Percentiles rank a stretch among this genome's conserved stretches.
These are phyloP conservation scores for Crithidia acanthocephali DNA, from an alignment of 208 protist species.

Conservation along the genomic window DNA sequence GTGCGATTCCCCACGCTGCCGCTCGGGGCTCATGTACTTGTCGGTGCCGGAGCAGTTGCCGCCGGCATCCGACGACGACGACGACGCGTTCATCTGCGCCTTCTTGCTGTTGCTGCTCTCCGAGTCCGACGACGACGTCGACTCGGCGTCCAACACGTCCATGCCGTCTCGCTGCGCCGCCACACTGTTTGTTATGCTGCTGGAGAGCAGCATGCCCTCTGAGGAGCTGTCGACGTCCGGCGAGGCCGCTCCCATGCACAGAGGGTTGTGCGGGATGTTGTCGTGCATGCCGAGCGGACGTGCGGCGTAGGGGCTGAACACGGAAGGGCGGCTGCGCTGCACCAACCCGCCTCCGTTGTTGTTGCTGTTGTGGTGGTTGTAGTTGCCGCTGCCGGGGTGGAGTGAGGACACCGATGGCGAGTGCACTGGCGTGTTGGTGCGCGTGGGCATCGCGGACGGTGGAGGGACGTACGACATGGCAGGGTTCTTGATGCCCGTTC, in stretches of 20 bases:
- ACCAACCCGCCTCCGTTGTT: not conserved
- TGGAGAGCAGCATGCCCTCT: conserved; percentile 10
- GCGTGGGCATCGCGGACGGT: conserved; percentile 27
- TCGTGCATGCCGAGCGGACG: conserved; percentile 1
- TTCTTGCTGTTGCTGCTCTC: not conserved
- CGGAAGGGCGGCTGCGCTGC: not conserved
- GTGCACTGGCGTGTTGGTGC: conserved; percentile 39
- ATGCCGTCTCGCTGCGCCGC: conserved; percentile 35
- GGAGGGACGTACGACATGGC: conserved; percentile 26
- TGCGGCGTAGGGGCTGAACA: conserved; percentile 11
- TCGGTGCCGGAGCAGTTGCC: conserved; percentile 81
- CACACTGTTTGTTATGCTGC: conserved; percentile 22
- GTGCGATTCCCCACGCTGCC: conserved; percentile 80
- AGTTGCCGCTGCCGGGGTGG: conserved; percentile 2
- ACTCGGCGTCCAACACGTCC: conserved; percentile 34
- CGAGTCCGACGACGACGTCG: conserved; percentile 25
- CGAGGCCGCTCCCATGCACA: conserved; percentile 1
- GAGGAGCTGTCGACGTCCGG: conserved; percentile 17
- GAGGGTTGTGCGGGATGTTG: not conserved
- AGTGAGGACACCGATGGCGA: conserved; percentile 20
- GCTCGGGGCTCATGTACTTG: conserved; percentile 92
- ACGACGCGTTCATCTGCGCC: not conserved
- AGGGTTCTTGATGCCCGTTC: conserved; percentile 31
- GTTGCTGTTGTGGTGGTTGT: not conserved
- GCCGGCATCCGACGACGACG: conserved; percentile 7